phyloP scores from a whole-genome alignment of 495 filamentous ascomycete species.

The Friedmanniomyces simplex region DNA sequence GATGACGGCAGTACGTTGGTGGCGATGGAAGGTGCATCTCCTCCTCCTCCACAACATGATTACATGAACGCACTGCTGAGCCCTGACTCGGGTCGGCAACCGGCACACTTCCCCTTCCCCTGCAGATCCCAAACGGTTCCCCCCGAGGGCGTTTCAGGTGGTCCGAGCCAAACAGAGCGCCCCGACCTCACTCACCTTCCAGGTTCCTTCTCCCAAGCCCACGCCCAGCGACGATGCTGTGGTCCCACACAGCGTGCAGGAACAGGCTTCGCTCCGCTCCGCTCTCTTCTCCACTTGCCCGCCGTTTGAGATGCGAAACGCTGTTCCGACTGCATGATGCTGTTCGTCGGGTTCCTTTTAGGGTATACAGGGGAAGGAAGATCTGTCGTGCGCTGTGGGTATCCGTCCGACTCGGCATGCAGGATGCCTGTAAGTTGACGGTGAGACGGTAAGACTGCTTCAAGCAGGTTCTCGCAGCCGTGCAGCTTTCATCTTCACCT shows the following conservation, averaged over 20 bases:
- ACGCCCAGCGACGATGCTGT: not conserved
- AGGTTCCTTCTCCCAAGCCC: not conserved
- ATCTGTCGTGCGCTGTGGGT: not conserved
- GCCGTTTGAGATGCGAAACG: not conserved
- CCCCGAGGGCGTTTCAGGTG: not conserved
- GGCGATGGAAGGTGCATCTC: too few relatives aligned
- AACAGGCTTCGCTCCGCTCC: not conserved
- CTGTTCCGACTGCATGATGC: not conserved
- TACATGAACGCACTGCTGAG: too few relatives aligned
- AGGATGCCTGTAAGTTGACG: not conserved
- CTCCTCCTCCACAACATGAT: too few relatives aligned
- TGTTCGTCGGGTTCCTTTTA: not conserved
- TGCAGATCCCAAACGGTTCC: not conserved
- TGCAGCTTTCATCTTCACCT: not conserved
- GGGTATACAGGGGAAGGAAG: too few relatives aligned
- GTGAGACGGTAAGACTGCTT: not conserved
- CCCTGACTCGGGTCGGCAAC: too few relatives aligned
- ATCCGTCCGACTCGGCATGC: not conserved
- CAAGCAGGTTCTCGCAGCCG: not conserved
- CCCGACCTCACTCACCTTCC: not conserved
- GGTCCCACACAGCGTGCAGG: not conserved
- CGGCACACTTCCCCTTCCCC: not conserved
- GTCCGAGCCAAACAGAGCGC: not conserved
- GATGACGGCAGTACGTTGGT: too few relatives aligned
- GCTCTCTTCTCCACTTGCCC: not conserved